These are phyloP conservation scores for Pseudocercospora fuligena DNA, from an alignment of 2,329 filamentous ascomycete genomes.

Conservation along the genomic window DNA sequence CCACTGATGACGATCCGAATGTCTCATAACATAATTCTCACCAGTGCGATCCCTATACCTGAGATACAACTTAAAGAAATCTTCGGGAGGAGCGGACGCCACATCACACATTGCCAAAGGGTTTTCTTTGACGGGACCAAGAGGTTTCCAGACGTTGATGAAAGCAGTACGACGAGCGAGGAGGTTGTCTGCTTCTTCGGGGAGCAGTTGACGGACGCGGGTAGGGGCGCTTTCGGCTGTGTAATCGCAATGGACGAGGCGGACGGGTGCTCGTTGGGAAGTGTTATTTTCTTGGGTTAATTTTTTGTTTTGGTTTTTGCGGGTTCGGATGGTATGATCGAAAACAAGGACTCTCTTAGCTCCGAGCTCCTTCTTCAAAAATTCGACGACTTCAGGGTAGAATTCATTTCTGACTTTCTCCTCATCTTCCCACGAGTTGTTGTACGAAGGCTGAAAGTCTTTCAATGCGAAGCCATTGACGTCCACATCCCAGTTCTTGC, in stretches of 20 bases:
- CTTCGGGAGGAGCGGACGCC: slow-evolving; percentile 40
- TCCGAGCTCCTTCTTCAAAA: slow-evolving; percentile 52
- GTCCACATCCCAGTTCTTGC: slow-evolving; percentile 52
- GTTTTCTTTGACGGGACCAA: slow-evolving; percentile 48
- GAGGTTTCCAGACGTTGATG: slow-evolving; percentile 59
- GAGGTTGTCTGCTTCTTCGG: slow-evolving; percentile 49
- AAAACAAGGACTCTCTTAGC: slow-evolving; percentile 54
- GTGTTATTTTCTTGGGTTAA: slow-evolving; percentile 44
- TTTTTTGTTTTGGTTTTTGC: slow-evolving; percentile 40
- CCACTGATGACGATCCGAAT: slow-evolving; percentile 45
- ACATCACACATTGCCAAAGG: slow-evolving; percentile 50
- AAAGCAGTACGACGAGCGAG: slow-evolving; percentile 54
- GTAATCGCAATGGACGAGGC: slow-evolving; percentile 59
- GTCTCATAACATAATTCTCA: slow-evolving; percentile 49
- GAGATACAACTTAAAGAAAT: slow-evolving; percentile 50
- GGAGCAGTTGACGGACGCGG: slow-evolving; percentile 52
- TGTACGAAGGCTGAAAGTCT: slow-evolving; percentile 39
- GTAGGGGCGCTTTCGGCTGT: slow-evolving; percentile 50
- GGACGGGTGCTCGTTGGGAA: slow-evolving; percentile 51
- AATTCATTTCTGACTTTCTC: slow-evolving; percentile 48
- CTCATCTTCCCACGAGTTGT: slow-evolving; percentile 47
- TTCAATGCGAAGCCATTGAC: slow-evolving; percentile 53
- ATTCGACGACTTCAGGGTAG: slow-evolving; percentile 54
- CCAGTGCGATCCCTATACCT: slow-evolving; percentile 46
- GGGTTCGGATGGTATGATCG: slow-evolving; percentile 56